Percentiles rank a stretch among this genome's conserved stretches.
phyloP scores from a whole-genome alignment of 345 rosid genomes.

The Gossypium australe region DNA sequence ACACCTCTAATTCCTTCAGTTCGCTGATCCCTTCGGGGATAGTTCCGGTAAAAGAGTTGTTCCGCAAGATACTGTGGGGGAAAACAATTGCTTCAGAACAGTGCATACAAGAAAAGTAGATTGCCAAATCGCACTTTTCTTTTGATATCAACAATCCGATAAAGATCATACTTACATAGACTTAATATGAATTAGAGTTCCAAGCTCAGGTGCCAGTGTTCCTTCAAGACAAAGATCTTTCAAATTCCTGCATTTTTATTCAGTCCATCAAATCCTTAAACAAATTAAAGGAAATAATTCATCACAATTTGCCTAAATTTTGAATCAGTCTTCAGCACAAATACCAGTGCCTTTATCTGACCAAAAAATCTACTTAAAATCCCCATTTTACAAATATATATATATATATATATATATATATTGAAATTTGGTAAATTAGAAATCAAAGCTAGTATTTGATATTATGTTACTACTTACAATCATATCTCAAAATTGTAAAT shows the following conservation, averaged over 20 bases:
- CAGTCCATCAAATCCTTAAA: constrained; percentile 2
- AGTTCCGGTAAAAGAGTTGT: constrained; percentile 54
- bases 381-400: background rate
- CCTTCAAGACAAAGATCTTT: constrained; percentile 61
- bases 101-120: background rate
- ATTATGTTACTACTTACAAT: background rate
- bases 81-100: background rate
- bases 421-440: background rate
- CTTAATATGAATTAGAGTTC: constrained; percentile 40
- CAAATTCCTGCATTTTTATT: constrained; percentile 43
- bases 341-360: background rate
- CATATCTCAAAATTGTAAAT: constrained; percentile 32
- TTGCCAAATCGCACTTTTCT: background rate
- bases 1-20: constrained; percentile 51
- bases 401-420: background rate
- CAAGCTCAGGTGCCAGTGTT: constrained; percentile 51
- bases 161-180: constrained; percentile 44
- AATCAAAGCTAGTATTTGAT: background rate
- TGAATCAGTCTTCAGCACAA: too few relatives aligned
- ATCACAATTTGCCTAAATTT: background rate
- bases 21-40: constrained; percentile 51
- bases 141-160: background rate
- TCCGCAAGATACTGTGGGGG: constrained; percentile 49
- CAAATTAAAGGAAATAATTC: background rate
- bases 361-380: background rate